Percentiles rank a stretch among this genome's conserved stretches.
These are phyloP conservation scores for Pleurotus tuber-regium DNA, from an alignment of 768 basidiomycete species.

Conservation along the genomic window DNA sequence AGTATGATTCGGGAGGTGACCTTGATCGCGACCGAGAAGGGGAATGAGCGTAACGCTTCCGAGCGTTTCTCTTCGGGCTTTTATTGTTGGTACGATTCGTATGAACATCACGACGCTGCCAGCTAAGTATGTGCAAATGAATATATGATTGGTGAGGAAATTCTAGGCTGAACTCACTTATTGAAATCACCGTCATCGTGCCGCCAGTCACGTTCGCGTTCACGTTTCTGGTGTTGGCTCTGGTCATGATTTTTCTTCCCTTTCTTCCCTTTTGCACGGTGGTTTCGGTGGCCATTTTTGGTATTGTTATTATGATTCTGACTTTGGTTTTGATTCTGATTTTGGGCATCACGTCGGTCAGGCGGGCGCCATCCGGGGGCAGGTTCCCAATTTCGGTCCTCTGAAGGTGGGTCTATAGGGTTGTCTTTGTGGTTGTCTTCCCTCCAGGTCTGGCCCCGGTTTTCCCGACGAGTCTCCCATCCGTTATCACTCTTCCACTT, in stretches of 20 bases:
- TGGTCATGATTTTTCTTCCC: constrained; percentile 31
- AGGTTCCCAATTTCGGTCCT: constrained; percentile 72
- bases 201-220: constrained; percentile 40
- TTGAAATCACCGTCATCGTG: constrained; percentile 68
- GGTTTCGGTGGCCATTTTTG: constrained; percentile 25
- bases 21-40: constrained; percentile 59
- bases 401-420: constrained; percentile 21
- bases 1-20: constrained; percentile 64
- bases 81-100: constrained; percentile 30
- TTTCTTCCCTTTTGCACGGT: constrained; percentile 18
- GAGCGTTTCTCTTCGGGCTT: too few relatives aligned
- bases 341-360: constrained; percentile 36
- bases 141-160: constrained; percentile 2
- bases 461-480: constrained; percentile 52
- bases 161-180: constrained; percentile 50
- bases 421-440: constrained; percentile 26
- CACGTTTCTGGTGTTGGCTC: constrained; percentile 32
- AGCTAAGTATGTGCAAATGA: constrained; percentile 39
- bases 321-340: constrained; percentile 24
- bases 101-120: constrained; percentile 59
- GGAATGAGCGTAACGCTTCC: constrained; percentile 42
- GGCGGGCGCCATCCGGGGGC: constrained; percentile 64
- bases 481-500: constrained; percentile 46
- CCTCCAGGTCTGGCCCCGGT: constrained; percentile 32
- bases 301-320: constrained; percentile 20